Evolutionary conservation across 305 asterid genomes (phyloP), one percentile per base, ranked within the genome.

Genomic region (Fraxinus ornus): DNA sequence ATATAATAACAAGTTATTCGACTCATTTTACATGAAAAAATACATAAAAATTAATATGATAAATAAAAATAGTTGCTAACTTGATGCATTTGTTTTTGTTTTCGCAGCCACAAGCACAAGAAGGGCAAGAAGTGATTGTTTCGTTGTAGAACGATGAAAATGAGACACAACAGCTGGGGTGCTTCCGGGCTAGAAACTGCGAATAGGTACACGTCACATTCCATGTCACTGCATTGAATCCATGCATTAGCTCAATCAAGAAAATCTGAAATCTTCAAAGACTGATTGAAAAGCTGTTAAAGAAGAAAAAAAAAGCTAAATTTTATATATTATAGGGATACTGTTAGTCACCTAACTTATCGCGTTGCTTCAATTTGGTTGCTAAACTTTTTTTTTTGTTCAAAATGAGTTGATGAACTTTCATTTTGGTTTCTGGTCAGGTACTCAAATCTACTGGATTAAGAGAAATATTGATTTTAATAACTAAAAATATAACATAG

Each of bases 101-200:
- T 81, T 91, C 95, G 35, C 97, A 93, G 47, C 97, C 97, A 68
- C 97, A 93, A 12, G 95, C 92, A 62, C 97, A 93, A 36, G 91
- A 81, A 80, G 95, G 93, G 86, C 97, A 93, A 21, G 95, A n/a
- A 3, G 94, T 91, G 91, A 93, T 90, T 15, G 95, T 93, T 28
- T 91, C 95, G 22, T 92, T 92, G 90, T 92, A 92, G 87, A 93
- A 93, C 8, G 94, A 86, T 8, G 97, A 93, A 87, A 91, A 86
- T 28, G 97, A 93, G 78, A 93, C 94, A 62, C 97, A 93, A 12
- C 97, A 93, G 78, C 88, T 88, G 0, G 97, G 97, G 74, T 93
- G 95, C 80, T 90, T 91, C 77, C 78, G 86, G 7, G 95, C 93
- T 12, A 91, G 86, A 86, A 93, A 91, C 88, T 93, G 97, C 7